phyloP scores from a whole-genome alignment of 1,139 yeast genomes.

The Debaryomyces nepalensis region DNA sequence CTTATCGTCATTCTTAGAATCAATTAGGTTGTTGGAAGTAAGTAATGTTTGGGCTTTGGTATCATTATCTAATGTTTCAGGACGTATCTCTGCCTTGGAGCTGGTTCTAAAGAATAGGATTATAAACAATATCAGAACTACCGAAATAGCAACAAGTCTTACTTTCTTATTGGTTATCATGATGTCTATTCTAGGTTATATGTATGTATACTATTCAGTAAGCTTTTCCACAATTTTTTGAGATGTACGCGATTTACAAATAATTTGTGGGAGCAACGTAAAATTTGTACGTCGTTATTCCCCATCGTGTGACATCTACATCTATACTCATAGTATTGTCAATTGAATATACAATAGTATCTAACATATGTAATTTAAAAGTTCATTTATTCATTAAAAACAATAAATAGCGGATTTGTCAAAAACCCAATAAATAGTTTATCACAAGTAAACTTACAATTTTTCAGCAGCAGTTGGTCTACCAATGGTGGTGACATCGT shows the following conservation, averaged over 20 bases:
- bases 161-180: conserved; percentile 27
- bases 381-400: conserved; percentile 11
- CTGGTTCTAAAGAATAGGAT: conserved; percentile 19
- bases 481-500: conserved; percentile 64
- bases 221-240: no score
- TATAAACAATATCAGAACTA: conserved; percentile 21
- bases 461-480: conserved; percentile 51
- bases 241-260: background rate
- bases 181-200: background rate
- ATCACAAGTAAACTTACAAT: conserved; percentile 31
- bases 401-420: conserved; percentile 9
- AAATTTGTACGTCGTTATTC: background rate
- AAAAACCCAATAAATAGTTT: conserved; percentile 7
- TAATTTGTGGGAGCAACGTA: background rate
- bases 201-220: background rate
- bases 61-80: conserved; percentile 5
- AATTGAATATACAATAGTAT: conserved; percentile 4
- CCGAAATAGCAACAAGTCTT: conserved; percentile 24
- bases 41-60: conserved; percentile 11
- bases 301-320: no score
- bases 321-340: background rate
- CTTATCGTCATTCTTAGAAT: conserved; percentile 41
- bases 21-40: conserved; percentile 23
- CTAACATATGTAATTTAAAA: conserved; percentile 4
- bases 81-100: conserved; percentile 1